Base-by-base conservation (phyloP, 139 green algal genomes). In the Chlamydomonas sp. region DNA sequence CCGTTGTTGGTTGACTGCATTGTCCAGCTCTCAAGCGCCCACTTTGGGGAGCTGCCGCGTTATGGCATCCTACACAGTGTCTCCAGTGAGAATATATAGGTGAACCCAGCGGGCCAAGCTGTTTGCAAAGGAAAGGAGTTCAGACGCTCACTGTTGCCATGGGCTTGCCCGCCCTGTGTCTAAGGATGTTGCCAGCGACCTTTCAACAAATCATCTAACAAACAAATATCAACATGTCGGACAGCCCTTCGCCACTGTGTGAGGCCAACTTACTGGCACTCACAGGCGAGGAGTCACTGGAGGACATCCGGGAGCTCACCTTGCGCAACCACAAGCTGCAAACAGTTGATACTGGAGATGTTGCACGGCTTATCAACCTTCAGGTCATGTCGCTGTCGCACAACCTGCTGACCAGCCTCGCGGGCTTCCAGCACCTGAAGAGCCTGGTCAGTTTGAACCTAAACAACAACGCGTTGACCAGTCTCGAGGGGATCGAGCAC, bases 331-430 rank as follows among this genome's bases (percentile, higher is more conserved):
- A 88, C 64, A 87, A 80, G 66, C 82, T 92, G 14, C 63, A 84
- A 31, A 76, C 75, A 2, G 83, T 88, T 49, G 84, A 88, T 12
- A 57, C 77, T 4, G 72, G 72, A 17, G 74, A 83, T 18, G 71
- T 72, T 2, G 17, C 49, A 5, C 18, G 67, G 64, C 63, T 83
- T 2, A 59, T 78, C 57, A 90, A 83, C 77, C 62, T 92, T 58
- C 60, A 81, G 12, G 82, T 80, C 0, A 85, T 92, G 61, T 92
- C 90, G 67, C 72, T 92, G 5, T 92, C 90, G 10, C 90, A 92
- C 78, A 92, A 92, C 82, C 71, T 81, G 31, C 71, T 92, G 2
- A 71, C 67, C 78, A 87, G 82, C 1, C 77, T 92, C 1, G 49
- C 61, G 4, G 81, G 86, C 68, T 87, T 92, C 64, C 66, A 80